phyloP scores from a whole-genome alignment of 2,329 filamentous ascomycete species.

The Neonectria punicea region DNA sequence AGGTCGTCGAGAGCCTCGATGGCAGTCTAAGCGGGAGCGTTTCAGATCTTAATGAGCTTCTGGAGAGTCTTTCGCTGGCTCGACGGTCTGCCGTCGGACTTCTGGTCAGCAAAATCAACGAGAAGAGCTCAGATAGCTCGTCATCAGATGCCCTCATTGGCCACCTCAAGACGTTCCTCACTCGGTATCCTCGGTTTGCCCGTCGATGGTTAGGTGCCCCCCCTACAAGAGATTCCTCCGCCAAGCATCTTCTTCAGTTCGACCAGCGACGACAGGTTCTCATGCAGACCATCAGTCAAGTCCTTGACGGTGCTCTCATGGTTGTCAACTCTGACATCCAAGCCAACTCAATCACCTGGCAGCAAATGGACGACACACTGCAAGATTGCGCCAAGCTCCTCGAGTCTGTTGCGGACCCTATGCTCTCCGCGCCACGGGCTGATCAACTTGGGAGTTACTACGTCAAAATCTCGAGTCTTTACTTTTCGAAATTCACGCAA shows the following conservation, averaged over 20 bases:
- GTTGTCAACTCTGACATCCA: conserved; percentile 65
- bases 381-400: conserved; percentile 66
- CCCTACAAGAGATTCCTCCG: conserved; percentile 59
- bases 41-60: conserved; percentile 69
- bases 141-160: conserved; percentile 39
- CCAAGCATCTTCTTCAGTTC: conserved; percentile 69
- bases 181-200: conserved; percentile 69
- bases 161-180: conserved; percentile 66
- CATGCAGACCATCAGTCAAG: conserved; percentile 62
- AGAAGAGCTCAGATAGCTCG: conserved; percentile 17
- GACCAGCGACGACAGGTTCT: conserved; percentile 68
- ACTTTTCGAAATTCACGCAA: conserved; percentile 71
- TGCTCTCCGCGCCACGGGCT: conserved; percentile 41
- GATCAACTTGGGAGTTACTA: conserved; percentile 59
- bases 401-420: conserved; percentile 59
- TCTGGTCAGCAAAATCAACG: conserved; percentile 49
- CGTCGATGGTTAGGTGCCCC: conserved; percentile 70
- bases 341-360: conserved; percentile 61
- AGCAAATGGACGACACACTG: conserved; percentile 65
- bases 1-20: conserved; percentile 66
- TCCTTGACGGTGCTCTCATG: conserved; percentile 70
- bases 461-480: conserved; percentile 77
- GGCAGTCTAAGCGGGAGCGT: conserved; percentile 68
- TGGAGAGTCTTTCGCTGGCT: conserved; percentile 65
- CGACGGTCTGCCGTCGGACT: conserved; percentile 65